Evolutionary conservation across 2,329 filamentous ascomycete genomes (phyloP).

Genomic region (Berkeleyomyces rouxiae): DNA sequence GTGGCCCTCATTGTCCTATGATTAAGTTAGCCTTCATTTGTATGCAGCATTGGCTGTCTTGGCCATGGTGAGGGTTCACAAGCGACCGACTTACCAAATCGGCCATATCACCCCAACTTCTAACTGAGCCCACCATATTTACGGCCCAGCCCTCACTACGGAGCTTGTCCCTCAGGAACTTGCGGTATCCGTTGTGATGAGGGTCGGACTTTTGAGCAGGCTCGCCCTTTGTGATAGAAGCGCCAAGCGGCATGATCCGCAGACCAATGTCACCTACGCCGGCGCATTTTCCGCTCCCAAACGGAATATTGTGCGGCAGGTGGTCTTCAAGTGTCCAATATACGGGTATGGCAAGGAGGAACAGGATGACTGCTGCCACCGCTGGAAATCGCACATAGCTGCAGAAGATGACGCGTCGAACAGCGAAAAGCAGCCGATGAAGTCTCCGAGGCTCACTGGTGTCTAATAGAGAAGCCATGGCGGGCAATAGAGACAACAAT

Average conservation of each 20-base stretch:
- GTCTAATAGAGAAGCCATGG: not conserved
- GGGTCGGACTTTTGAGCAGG: slow-evolving; percentile 6
- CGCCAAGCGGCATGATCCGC: slow-evolving; percentile 22
- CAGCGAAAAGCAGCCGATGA: not conserved
- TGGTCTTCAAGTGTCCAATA: not conserved
- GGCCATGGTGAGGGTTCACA: too few species aligned
- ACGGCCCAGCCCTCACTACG: slow-evolving; percentile 18
- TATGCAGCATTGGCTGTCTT: too few species aligned
- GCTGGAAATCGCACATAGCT: not conserved
- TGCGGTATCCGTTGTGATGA: slow-evolving; percentile 23
- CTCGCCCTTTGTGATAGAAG: slow-evolving; percentile 23
- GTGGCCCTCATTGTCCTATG: slow-evolving; percentile 16
- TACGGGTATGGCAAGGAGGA: not conserved
- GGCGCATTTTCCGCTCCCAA: not conserved
- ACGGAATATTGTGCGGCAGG: not conserved
- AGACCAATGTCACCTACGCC: slow-evolving; percentile 11
- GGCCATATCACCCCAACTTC: slow-evolving; percentile 23
- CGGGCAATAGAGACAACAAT: not conserved
- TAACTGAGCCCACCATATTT: slow-evolving; percentile 26
- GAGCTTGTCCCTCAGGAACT: slow-evolving; percentile 20
- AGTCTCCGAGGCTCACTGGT: not conserved
- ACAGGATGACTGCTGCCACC: not conserved
- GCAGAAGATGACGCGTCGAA: not conserved
- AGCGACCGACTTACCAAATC: slow-evolving; percentile 9
- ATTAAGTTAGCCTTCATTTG: not conserved